A percentile compares a stretch with the other conserved stretches of the same genome.
These are phyloP conservation scores for Gloeopeniophorella convolvens DNA, from an alignment of 768 basidiomycete species.

Conservation along the genomic window DNA sequence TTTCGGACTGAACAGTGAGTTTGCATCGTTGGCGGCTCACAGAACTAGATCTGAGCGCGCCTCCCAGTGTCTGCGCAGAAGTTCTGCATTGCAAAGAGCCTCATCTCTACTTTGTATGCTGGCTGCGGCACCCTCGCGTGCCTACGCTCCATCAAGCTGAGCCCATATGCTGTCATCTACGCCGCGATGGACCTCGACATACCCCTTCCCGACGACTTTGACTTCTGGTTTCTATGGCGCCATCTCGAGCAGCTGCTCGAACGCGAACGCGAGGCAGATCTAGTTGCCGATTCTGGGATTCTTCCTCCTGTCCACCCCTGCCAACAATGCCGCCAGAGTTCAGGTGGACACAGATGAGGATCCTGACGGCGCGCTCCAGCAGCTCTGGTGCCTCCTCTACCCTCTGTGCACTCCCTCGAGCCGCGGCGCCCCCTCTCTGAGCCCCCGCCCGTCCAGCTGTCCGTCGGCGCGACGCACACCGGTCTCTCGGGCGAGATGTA, in stretches of 20 bases:
- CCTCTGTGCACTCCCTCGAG: conserved; percentile 2
- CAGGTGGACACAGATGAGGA: background rate
- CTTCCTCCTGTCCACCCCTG: background rate
- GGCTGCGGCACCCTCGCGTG: background rate
- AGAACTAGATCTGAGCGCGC: background rate
- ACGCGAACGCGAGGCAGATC: conserved; percentile 6
- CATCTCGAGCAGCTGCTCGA: conserved; percentile 17
- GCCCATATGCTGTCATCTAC: conserved; percentile 18
- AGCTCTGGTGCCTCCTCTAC: conserved; percentile 1
- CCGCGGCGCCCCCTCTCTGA: conserved; percentile 11
- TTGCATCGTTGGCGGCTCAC: background rate
- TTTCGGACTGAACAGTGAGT: conserved; percentile 13
- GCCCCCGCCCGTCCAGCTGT: conserved; percentile 8
- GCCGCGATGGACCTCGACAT: conserved; percentile 19
- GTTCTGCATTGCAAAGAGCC: conserved; percentile 10
- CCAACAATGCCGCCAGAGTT: background rate
- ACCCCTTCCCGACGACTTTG: conserved; percentile 13
- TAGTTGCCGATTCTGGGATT: background rate
- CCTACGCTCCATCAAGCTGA: conserved; percentile 12
- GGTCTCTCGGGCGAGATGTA: conserved; percentile 8
- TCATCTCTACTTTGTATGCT: conserved; percentile 1
- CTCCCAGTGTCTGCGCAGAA: conserved; percentile 6
- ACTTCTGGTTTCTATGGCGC: conserved; percentile 15
- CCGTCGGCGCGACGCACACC: background rate
- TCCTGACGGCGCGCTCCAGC: conserved; percentile 9